Evolutionary conservation across 2,329 filamentous ascomycete species (phyloP).

Genomic region (Trichoderma gracile): DNA sequence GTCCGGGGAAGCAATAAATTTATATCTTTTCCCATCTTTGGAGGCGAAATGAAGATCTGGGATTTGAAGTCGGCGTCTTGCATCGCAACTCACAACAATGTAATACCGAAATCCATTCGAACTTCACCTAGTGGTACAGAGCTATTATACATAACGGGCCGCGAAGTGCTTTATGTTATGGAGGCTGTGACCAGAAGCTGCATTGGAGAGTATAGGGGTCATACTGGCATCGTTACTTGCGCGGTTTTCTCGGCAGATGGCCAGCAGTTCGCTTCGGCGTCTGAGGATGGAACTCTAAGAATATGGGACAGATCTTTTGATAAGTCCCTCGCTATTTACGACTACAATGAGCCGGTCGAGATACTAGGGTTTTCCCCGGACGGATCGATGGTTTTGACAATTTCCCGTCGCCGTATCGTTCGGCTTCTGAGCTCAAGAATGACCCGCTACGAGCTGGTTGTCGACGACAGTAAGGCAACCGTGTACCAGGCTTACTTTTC

Average conservation of each 20-base stretch:
- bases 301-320: not conserved
- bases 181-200: not conserved
- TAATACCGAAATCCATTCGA: not conserved
- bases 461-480: not conserved
- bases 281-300: not conserved
- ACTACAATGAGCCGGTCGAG: rapidly evolving
- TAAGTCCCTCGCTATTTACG: not conserved
- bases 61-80: not conserved
- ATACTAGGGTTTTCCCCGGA: not conserved
- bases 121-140: not conserved
- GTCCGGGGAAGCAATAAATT: not conserved
- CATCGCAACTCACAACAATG: not conserved
- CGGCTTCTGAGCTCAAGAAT: not conserved
- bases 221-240: not conserved
- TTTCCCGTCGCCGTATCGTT: not conserved
- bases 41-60: not conserved
- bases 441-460: not conserved
- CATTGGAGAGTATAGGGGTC: not conserved
- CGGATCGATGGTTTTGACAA: not conserved
- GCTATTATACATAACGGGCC: not conserved
- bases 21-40: not conserved
- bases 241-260: constrained; percentile 1
- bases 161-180: not conserved
- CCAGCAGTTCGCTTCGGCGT: not conserved
- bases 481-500: not conserved